Evolutionary conservation across 805 yeast species (phyloP).

Genomic region (Saturnispora gosingensis): DNA sequence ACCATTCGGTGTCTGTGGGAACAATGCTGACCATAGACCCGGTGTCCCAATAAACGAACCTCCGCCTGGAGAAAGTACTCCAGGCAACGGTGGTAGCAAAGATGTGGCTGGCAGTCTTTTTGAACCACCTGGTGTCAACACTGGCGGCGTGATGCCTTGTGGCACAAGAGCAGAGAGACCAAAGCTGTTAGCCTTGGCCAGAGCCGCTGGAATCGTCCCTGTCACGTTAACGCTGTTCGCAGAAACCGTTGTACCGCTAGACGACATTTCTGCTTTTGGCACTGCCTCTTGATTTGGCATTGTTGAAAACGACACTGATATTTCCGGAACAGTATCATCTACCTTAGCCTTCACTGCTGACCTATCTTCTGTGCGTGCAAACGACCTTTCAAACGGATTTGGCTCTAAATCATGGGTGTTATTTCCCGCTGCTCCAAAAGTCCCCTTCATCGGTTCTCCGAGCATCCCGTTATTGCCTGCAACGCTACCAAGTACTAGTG

Average conservation of each 20-base stretch:
- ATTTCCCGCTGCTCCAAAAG: neutral
- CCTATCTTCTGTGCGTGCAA: constrained; percentile 34
- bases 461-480: neutral
- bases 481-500: neutral
- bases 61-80: constrained; percentile 37
- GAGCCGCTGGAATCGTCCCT: neutral
- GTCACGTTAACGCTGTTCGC: constrained; percentile 18
- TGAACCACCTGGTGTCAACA: constrained; percentile 46
- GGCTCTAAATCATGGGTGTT: constrained; percentile 53
- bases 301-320: neutral
- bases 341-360: constrained; percentile 12
- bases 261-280: neutral
- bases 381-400: constrained; percentile 90
- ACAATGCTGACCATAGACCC: constrained; percentile 42
- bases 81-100: constrained; percentile 39
- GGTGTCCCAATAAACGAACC: constrained; percentile 42
- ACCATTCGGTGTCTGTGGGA: constrained; percentile 23
- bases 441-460: neutral
- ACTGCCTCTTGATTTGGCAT: neutral
- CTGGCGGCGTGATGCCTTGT: constrained; percentile 28
- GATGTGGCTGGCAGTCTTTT: constrained; percentile 27
- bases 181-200: neutral
- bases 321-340: neutral
- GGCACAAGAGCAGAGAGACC: neutral
- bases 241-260: constrained; percentile 4